phyloP scores from a whole-genome alignment of 23 red algal species.

The Gracilaria gracilis region DNA sequence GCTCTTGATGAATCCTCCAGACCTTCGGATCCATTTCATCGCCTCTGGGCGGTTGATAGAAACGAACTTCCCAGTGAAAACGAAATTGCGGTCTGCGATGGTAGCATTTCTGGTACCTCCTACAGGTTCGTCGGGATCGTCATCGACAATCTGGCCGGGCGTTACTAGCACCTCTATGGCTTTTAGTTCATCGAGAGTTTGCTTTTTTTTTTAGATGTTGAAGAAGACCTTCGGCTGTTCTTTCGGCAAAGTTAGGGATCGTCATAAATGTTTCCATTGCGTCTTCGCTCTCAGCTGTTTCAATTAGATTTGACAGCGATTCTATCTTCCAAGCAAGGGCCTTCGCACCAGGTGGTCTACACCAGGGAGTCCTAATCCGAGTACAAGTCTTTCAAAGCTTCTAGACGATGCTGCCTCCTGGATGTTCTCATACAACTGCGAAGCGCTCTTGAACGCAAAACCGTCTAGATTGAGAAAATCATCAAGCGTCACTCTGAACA shows the following conservation, averaged over 20 bases:
- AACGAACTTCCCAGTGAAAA: constrained; percentile 73
- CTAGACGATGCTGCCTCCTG: constrained; percentile 28
- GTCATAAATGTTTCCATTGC: constrained; percentile 12
- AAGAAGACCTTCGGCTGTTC: constrained; percentile 48
- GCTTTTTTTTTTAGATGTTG: constrained; percentile 28
- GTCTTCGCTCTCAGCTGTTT: constrained; percentile 7
- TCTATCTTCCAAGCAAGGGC: constrained; percentile 44
- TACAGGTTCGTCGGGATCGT: not conserved
- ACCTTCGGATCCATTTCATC: constrained; percentile 55
- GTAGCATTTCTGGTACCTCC: not conserved
- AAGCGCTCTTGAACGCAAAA: constrained; percentile 56
- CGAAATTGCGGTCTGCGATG: constrained; percentile 61
- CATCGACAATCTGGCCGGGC: constrained; percentile 18
- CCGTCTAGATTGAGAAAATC: constrained; percentile 61
- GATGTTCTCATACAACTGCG: constrained; percentile 46
- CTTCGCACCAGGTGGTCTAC: constrained; percentile 53
- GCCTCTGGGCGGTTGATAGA: constrained; percentile 29
- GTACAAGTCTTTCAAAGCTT: constrained; percentile 58
- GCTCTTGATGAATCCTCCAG: constrained; percentile 51
- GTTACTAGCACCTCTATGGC: constrained; percentile 8
- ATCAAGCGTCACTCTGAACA: constrained; percentile 64
- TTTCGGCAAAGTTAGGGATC: constrained; percentile 67
- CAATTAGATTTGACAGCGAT: constrained; percentile 30
- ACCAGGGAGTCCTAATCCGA: constrained; percentile 59
- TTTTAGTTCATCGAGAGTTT: constrained; percentile 41